phyloP scores from a whole-genome alignment of 352 stramenopile genomes.

The Globisporangium yorkense region DNA sequence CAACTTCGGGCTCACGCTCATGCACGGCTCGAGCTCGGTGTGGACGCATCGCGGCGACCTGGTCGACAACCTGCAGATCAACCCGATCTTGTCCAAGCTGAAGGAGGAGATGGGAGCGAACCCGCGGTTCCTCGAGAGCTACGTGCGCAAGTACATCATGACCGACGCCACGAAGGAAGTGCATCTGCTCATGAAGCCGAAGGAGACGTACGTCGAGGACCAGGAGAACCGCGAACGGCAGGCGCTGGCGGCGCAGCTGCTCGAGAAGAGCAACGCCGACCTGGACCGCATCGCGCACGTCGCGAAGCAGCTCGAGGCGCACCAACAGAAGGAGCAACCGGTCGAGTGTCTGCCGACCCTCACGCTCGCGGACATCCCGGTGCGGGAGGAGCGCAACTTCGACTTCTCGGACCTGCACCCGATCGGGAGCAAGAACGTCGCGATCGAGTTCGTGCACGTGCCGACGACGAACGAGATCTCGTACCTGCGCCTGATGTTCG shows the following conservation, averaged over 20 bases:
- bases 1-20: constrained; percentile 76
- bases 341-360: constrained; percentile 75
- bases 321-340: constrained; percentile 59
- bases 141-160: constrained; percentile 50
- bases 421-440: constrained; percentile 13
- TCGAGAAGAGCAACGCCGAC: constrained; percentile 41
- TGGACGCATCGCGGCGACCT: constrained; percentile 70
- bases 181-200: constrained; percentile 72
- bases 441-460: constrained; percentile 56
- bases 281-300: constrained; percentile 46
- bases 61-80: constrained; percentile 60
- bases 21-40: constrained; percentile 64
- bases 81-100: constrained; percentile 54
- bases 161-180: constrained; percentile 44
- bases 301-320: constrained; percentile 40
- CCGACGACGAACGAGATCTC: constrained; percentile 81
- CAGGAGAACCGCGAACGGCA: constrained; percentile 47
- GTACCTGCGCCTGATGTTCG: constrained; percentile 72
- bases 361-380: constrained; percentile 60
- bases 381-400: constrained; percentile 34
- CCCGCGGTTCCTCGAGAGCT: constrained; percentile 60
- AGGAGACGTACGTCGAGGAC: constrained; percentile 48
- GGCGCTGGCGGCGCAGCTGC: constrained; percentile 34
- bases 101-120: constrained; percentile 54
- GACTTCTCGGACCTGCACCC: constrained; percentile 38